phyloP scores from a whole-genome alignment of 2,329 filamentous ascomycete species.

The Fusarium duplospermum region DNA sequence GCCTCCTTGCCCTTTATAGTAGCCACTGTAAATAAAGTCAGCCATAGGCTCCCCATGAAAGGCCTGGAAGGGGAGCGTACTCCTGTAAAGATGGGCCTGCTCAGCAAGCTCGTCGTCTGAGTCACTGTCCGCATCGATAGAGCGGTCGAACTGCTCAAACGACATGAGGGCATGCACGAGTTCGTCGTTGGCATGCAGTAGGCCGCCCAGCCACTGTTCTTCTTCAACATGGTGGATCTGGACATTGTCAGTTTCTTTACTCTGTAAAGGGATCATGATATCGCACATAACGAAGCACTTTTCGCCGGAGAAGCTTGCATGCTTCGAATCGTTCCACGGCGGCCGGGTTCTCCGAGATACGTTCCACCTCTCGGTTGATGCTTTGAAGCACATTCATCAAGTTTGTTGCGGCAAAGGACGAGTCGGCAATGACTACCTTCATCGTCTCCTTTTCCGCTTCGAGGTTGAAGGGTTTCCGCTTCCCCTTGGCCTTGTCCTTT shows the following conservation, averaged over 20 bases:
- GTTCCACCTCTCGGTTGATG: conserved; percentile 89
- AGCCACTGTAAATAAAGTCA: conserved; percentile 58
- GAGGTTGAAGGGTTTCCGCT: conserved; percentile 78
- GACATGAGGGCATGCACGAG: conserved; percentile 94
- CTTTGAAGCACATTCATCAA: conserved; percentile 87
- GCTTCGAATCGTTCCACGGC: conserved; percentile 83
- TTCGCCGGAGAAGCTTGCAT: conserved; percentile 86
- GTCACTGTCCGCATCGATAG: conserved; percentile 80
- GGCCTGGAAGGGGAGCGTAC: conserved; percentile 52
- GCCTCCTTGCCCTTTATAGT: conserved; percentile 63
- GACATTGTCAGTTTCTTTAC: conserved; percentile 2
- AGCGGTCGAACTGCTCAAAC: conserved; percentile 92
- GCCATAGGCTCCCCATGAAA: conserved; percentile 21
- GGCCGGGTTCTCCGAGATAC: conserved; percentile 84
- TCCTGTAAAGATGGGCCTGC: conserved; percentile 73
- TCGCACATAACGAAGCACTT: conserved; percentile 84
- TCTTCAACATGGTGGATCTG: conserved; percentile 90
- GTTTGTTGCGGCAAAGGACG: conserved; percentile 91
- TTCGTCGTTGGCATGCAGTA: conserved; percentile 95
- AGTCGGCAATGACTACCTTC: conserved; percentile 87
- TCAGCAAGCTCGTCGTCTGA: conserved; percentile 76
- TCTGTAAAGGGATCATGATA: too few relatives aligned
- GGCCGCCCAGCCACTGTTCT: conserved; percentile 90
- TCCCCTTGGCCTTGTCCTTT: conserved; percentile 67
- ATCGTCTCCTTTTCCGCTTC: conserved; percentile 90